Conservation (phyloP, 495 filamentous ascomycete genomes). For the Penicillium desertorum region DNA sequence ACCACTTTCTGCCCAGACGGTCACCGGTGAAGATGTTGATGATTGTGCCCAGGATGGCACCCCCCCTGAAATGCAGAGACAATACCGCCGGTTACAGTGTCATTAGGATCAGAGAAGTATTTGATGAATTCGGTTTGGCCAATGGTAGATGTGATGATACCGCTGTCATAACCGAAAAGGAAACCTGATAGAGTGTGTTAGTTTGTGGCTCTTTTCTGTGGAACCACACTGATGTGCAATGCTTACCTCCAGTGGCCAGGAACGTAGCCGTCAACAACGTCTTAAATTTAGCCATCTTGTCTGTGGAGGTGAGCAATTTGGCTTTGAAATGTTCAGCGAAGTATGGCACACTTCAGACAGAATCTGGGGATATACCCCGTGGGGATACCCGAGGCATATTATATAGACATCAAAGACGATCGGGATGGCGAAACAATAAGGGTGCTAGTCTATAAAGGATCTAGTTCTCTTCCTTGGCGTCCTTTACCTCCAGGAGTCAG, state of each 20-base stretch:
- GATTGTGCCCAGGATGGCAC: constrained; percentile 47
- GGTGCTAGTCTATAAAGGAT: neutral
- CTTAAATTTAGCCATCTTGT: constrained; percentile 20
- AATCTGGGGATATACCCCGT: constrained; percentile 1
- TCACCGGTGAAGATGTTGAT: constrained; percentile 45
- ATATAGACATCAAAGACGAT: neutral
- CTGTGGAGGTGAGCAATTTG: neutral
- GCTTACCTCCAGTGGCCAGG: constrained; percentile 31
- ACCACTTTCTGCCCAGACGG: constrained; percentile 41
- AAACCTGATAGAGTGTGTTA: constrained; percentile 20
- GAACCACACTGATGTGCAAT: too few relatives aligned
- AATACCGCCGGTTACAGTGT: constrained; percentile 45
- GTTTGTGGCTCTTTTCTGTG: too few relatives aligned
- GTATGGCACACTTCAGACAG: neutral
- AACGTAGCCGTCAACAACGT: constrained; percentile 29
- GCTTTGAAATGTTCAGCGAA: too few relatives aligned
- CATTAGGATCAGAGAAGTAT: constrained; percentile 39
- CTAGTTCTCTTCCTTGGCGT: neutral
- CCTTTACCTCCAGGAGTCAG: neutral
- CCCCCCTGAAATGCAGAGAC: constrained; percentile 46
- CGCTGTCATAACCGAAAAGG: constrained; percentile 38
- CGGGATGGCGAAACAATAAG: neutral
- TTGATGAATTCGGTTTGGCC: constrained; percentile 40
- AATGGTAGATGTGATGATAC: constrained; percentile 45
- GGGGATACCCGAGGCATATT: neutral